Base-by-base conservation (phyloP, 2,329 filamentous ascomycete species). In the Sporothrix pseudoabietina region DNA sequence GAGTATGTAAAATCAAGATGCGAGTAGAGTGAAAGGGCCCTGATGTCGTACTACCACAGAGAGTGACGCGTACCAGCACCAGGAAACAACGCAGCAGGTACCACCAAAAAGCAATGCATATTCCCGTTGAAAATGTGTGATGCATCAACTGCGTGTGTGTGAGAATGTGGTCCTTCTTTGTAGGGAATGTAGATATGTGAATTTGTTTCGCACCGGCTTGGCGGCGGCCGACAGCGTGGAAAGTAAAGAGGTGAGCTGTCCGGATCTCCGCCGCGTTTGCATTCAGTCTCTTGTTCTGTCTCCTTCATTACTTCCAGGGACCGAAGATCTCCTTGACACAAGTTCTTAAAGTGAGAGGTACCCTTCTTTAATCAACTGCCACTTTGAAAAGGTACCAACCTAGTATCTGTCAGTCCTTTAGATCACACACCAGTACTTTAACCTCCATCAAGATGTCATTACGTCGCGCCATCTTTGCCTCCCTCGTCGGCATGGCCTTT, bases 201-300 rank as follows among this genome's bases (percentile, higher is more conserved):
- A 55, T 26, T 55, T 14, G 26, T 26, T 9, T 55, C 8, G n/a
- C 55, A 9, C 35, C 32, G 35, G 32, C 59, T 39, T 44, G 59
- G 35, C 32, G 10, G 19, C 8, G 32, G 35, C 59, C 9, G 59
- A 63, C 32, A 63, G 16, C 32, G 19, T 30, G 22, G 22, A 30
- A 55, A 12, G 39, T 16, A 12, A 30, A 47, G 61, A 63, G 19
- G 14, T 19, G 44, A 12, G 35, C 35, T 54, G 30, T 54, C 47
- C 47, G 47, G 66, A 69, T 69, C 66, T 54, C 66, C 66, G 66
- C 32, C 9, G 14, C 41, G 26, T 47, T 63, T 49, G 63, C n/a
- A 19, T 32, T 49, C 26, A 19, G 3, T 3, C 10, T 65, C n/a
- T 1, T 16, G 26, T 22, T 19, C 5, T 49, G 32, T 16, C 26